Conservation (phyloP, 257 asterid genomes). For the Lavandula angustifolia region DNA sequence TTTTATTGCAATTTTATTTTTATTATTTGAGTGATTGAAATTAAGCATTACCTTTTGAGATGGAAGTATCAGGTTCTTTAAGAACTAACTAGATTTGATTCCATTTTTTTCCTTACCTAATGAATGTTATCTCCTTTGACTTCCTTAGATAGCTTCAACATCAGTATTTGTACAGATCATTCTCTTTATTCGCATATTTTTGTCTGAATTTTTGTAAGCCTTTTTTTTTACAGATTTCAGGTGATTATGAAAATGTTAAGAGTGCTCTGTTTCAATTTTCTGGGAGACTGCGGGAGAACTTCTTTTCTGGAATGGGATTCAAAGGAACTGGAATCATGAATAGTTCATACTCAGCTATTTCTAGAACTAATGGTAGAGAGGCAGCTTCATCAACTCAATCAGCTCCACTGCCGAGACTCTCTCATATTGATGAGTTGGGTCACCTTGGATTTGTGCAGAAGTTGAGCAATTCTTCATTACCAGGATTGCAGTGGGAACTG, state of each 20-base stretch:
- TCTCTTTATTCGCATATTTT: neutral
- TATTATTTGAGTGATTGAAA: neutral
- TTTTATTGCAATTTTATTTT: neutral
- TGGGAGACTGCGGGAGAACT: slow-evolving; percentile 50
- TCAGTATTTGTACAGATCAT: slow-evolving; percentile 4
- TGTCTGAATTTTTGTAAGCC: slow-evolving; percentile 16
- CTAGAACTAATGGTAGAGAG: slow-evolving; percentile 31
- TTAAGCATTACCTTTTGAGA: neutral
- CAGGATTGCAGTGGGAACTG: slow-evolving; percentile 35
- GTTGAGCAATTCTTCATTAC: slow-evolving; percentile 28
- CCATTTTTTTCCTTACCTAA: neutral
- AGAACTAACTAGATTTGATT: slow-evolving; percentile 9
- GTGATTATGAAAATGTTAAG: slow-evolving; percentile 55
- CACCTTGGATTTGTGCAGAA: slow-evolving; percentile 41
- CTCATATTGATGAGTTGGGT: slow-evolving; percentile 37
- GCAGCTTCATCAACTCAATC: slow-evolving; percentile 31
- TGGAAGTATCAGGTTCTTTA: neutral
- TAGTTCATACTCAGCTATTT: slow-evolving; percentile 18
- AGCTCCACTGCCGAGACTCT: slow-evolving; percentile 31
- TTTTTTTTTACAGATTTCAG: slow-evolving; percentile 46
- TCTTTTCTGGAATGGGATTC: slow-evolving; percentile 38
- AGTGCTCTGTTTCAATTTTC: slow-evolving; percentile 57
- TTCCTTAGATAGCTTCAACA: neutral
- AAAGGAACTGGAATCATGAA: slow-evolving; percentile 32
- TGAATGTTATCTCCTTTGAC: neutral